A percentile compares a stretch with the other conserved stretches of the same genome.
Conservation (phyloP, 768 basidiomycete species). For the Lepiota brunneoincarnata region DNA sequence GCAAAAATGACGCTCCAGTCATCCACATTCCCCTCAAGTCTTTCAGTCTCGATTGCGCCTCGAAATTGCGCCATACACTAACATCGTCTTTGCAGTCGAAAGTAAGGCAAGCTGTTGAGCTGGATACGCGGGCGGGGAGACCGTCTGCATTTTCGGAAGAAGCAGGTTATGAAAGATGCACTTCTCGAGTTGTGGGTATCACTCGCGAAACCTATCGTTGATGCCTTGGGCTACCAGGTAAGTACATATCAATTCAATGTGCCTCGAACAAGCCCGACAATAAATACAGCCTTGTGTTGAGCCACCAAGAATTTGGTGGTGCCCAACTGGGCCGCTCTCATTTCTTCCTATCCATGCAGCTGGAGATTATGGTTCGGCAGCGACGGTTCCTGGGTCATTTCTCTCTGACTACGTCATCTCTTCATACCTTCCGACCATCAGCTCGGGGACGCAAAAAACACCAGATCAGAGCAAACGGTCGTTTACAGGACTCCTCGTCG, state of each 20-base stretch:
- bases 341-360: constrained; percentile 11
- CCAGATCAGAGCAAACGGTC: background rate
- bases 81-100: background rate
- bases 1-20: background rate
- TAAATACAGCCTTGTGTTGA: background rate
- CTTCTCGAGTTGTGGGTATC: background rate
- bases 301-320: constrained; percentile 9
- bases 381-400: background rate
- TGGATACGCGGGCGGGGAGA: too few species aligned
- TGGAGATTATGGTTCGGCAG: background rate
- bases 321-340: constrained; percentile 8
- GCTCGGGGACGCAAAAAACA: background rate
- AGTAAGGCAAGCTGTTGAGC: background rate
- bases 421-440: constrained; percentile 2
- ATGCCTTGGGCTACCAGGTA: constrained; percentile 3
- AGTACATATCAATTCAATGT: background rate
- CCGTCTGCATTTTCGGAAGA: background rate
- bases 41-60: background rate
- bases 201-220: constrained; percentile 2
- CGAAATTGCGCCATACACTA: too few species aligned
- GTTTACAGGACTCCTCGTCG: constrained; percentile 5
- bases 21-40: constrained; percentile 10
- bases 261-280: too few species aligned
- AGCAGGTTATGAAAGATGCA: background rate
- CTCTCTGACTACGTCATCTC: background rate